Percentiles rank a stretch among this genome's conserved stretches.
Conservation (phyloP, 2,329 filamentous ascomycete genomes). For the Epichloe scottii region DNA sequence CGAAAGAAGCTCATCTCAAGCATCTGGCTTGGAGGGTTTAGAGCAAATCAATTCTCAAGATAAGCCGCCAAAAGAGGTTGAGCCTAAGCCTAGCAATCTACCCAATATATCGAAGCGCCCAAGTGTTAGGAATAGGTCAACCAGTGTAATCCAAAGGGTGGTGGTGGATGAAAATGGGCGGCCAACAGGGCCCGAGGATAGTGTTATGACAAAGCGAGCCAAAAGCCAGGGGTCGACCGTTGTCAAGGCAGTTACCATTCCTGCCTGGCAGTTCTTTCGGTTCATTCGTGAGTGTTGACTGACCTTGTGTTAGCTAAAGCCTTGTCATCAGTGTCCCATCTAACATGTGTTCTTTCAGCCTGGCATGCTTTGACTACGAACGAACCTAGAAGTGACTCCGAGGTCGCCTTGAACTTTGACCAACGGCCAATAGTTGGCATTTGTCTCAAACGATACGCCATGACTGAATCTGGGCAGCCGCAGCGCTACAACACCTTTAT, state of each 20-base stretch:
- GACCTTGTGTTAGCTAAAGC: neutral
- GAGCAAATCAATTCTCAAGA: neutral
- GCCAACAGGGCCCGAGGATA: conserved; percentile 28
- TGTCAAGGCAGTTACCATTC: conserved; percentile 80
- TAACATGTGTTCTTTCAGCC: conserved; percentile 33
- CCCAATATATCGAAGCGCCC: conserved; percentile 6
- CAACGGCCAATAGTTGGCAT: conserved; percentile 80
- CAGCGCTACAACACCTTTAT: conserved; percentile 69
- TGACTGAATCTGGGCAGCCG: conserved; percentile 55
- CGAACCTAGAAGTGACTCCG: conserved; percentile 52
- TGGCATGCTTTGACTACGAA: conserved; percentile 61
- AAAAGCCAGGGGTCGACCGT: conserved; percentile 35
- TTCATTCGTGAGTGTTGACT: conserved; percentile 58
- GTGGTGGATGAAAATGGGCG: conserved; percentile 39
- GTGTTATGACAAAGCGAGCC: conserved; percentile 29
- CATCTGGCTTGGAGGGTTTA: neutral
- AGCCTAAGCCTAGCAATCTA: neutral
- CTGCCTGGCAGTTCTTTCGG: conserved; percentile 95
- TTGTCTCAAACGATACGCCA: conserved; percentile 76
- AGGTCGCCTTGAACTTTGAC: conserved; percentile 82
- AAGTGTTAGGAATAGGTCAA: conserved; percentile 33
- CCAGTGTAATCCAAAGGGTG: conserved; percentile 49
- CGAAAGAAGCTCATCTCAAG: neutral
- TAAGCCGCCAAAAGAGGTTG: neutral
- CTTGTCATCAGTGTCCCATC: neutral